phyloP scores from a whole-genome alignment of 352 stramenopile species.

The Pythium guiyangense region DNA sequence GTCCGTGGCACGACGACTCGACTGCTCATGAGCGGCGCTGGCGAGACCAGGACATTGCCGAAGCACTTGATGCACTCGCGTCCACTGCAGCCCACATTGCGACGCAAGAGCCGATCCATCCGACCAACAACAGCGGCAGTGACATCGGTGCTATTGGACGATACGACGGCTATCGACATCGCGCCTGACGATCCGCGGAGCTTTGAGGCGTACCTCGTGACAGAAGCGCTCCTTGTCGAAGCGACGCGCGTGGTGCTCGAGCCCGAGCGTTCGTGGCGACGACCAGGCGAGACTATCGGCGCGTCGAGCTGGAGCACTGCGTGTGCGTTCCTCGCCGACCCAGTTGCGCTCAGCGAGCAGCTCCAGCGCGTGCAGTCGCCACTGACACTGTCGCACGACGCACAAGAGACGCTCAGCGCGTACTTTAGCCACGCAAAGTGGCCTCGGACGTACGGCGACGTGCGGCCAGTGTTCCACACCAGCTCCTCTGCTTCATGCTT shows the following conservation, averaged over 20 bases:
- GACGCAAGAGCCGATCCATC: conserved; percentile 8
- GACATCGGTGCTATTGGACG: neutral
- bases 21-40: neutral
- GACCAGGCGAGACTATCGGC: conserved; percentile 42
- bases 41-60: conserved; percentile 24
- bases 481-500: conserved; percentile 33
- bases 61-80: conserved; percentile 18
- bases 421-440: conserved; percentile 35
- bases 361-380: conserved; percentile 16
- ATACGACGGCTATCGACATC: neutral
- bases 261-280: conserved; percentile 28
- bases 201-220: conserved; percentile 62
- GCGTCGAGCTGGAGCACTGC: conserved; percentile 51
- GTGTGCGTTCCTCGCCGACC: conserved; percentile 34
- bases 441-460: conserved; percentile 22
- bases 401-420: conserved; percentile 20
- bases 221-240: conserved; percentile 55
- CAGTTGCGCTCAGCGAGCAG: conserved; percentile 16
- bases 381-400: conserved; percentile 3
- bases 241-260: conserved; percentile 34
- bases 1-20: neutral
- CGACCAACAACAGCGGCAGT: neutral
- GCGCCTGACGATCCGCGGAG: conserved; percentile 12
- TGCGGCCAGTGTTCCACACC: conserved; percentile 24
- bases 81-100: conserved; percentile 15